Base-by-base conservation (phyloP, 192 early-diverging fungal genomes). In the Coemansia sp. region DNA sequence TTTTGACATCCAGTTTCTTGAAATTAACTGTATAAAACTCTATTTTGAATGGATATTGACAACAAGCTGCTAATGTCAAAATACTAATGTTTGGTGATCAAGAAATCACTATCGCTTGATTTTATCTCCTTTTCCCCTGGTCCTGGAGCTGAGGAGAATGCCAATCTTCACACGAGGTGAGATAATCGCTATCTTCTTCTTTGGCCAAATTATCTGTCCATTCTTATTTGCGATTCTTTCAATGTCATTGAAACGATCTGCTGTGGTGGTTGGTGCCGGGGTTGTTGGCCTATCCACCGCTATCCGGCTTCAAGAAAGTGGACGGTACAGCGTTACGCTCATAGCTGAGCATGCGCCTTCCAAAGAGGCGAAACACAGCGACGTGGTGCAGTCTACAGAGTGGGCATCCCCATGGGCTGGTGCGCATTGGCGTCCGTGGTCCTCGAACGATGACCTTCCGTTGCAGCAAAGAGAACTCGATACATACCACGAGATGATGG, bases 391-490 rank as follows among this genome's bases (percentile, higher is more conserved):
- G 44, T 86, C 78, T 30, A 68, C 78, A 17, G 72, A 55, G 3
- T 75, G 72, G 72, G 72, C 72, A 15, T 75, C 72, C 22, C 80
- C 82, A 11, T 70, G 79, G 62, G 87, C 87, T 0, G 87, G 87
- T 11, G 87, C 87, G 30, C 84, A 87, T 67, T 88, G 87, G 87
- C 82, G 85, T 22, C 75, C 83, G 3, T 84, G 70, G 67, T 78
- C 86, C 10, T 57, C 29, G 31, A 75, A 75, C 25, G 48, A 74
- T 20, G 79, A 87, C 64, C 44, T 37, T 14, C 3, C 48, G 27
- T 44, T 81, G 29, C 84, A 84, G 37, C 59, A 63, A 13, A 66
- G 64, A 40, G 77, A 80, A 62, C 61, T 60, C 0, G 27, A 61
- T 13, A 70, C 77, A 7, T 74, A 70, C 33, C 20, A 37, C 23